These are phyloP conservation scores for Oryza coarctata DNA, from an alignment of 176 grass and related monocot species.

Conservation along the genomic window DNA sequence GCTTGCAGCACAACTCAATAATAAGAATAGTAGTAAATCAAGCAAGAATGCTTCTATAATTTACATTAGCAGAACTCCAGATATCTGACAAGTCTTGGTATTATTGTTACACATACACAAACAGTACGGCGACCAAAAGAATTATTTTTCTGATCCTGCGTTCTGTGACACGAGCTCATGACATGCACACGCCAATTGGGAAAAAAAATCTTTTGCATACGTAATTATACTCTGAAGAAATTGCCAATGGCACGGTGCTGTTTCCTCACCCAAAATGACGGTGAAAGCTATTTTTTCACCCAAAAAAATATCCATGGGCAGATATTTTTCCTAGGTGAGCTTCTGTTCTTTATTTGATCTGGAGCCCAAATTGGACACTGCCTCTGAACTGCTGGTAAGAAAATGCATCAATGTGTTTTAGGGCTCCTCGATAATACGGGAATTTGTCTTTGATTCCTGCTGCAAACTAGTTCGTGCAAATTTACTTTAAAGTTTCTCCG, in stretches of 20 bases:
- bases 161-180: not conserved
- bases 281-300: not conserved
- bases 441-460: too few species aligned
- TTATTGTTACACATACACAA: not conserved
- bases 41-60: not conserved
- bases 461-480: not conserved
- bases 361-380: not conserved
- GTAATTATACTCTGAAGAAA: not conserved
- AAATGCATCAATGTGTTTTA: not conserved
- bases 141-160: not conserved
- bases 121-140: not conserved
- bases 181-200: not conserved
- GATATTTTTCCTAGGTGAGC: not conserved
- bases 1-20: too few species aligned
- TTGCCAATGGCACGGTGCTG: not conserved
- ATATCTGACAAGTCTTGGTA: not conserved
- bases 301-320: too few species aligned
- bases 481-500: not conserved
- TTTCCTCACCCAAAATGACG: not conserved
- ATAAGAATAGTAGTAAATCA: too few species aligned
- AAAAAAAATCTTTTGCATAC: not conserved
- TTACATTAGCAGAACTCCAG: not conserved
- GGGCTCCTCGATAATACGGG: too few species aligned
- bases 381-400: not conserved
- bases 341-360: not conserved